Percentiles rank a stretch among this genome's conserved stretches.
Conservation (phyloP, 495 filamentous ascomycete species). For the Aspergillus asperescens region DNA sequence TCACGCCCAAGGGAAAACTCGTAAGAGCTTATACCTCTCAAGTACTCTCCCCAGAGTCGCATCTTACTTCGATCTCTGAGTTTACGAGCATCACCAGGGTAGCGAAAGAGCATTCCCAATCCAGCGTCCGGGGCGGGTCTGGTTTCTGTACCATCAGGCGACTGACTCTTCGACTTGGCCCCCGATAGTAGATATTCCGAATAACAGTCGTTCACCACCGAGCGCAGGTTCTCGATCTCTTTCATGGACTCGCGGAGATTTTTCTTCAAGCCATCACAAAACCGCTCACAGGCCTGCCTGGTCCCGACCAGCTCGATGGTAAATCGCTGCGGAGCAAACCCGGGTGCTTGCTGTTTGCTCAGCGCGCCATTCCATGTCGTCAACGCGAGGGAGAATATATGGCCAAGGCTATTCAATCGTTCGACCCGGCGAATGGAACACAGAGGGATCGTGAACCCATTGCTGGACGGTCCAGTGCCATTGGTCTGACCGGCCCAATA, state of each 20-base stretch:
- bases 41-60: slow-evolving; percentile 92
- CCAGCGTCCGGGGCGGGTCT: slow-evolving; percentile 83
- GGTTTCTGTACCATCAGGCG: slow-evolving; percentile 34
- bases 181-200: slow-evolving; percentile 81
- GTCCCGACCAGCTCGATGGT: slow-evolving; percentile 86
- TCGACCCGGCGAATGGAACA: slow-evolving; percentile 89
- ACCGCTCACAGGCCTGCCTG: slow-evolving; percentile 83
- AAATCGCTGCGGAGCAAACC: slow-evolving; percentile 66
- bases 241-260: slow-evolving; percentile 78
- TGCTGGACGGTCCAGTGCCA: slow-evolving; percentile 86
- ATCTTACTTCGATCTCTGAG: slow-evolving; percentile 94
- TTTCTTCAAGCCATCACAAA: slow-evolving; percentile 91
- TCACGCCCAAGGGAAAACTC: not conserved
- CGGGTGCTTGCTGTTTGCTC: slow-evolving; percentile 49
- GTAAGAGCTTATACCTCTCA: slow-evolving; percentile 51
- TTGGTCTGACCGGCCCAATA: slow-evolving; percentile 84
- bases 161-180: slow-evolving; percentile 32
- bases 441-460: slow-evolving; percentile 94
- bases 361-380: slow-evolving; percentile 87
- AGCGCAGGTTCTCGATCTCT: slow-evolving; percentile 75
- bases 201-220: slow-evolving; percentile 77
- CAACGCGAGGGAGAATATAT: slow-evolving; percentile 87
- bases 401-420: slow-evolving; percentile 80
- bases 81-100: slow-evolving; percentile 94
- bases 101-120: slow-evolving; percentile 86